These are phyloP conservation scores for Eucalyptus decipiens DNA, from an alignment of 345 rosid genomes.

Conservation along the genomic window DNA sequence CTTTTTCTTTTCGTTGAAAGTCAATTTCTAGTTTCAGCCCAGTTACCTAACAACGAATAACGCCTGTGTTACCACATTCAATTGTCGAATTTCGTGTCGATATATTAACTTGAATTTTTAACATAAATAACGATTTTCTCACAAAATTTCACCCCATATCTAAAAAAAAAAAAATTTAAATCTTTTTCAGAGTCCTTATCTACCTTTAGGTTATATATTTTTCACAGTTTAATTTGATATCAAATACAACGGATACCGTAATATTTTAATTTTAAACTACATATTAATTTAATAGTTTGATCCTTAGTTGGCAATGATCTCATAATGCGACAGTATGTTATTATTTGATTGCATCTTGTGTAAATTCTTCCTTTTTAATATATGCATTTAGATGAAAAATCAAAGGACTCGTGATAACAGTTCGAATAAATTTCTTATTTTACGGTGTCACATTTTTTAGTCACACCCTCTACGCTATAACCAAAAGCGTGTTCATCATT, in stretches of 20 bases:
- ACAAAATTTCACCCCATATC: fast-evolving
- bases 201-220: not conserved
- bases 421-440: fast-evolving
- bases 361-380: not conserved
- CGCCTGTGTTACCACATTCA: not conserved
- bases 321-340: fast-evolving
- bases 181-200: not conserved
- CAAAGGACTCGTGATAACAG: fast-evolving
- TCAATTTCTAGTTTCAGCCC: not conserved
- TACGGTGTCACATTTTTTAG: fast-evolving
- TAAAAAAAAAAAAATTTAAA: not conserved
- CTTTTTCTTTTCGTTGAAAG: not conserved
- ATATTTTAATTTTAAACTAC: fast-evolving
- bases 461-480: fast-evolving
- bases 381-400: not conserved
- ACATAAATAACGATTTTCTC: not conserved
- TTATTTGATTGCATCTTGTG: not conserved
- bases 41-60: not conserved
- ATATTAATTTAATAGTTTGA: fast-evolving
- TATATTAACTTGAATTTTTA: not conserved
- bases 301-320: fast-evolving
- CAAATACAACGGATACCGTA: fast-evolving
- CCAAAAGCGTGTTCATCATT: not conserved
- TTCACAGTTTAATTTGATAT: not conserved
- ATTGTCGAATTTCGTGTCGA: not conserved